Conservation (phyloP, 108 stramenopile species). For the Aurantiochytrium sp. region DNA sequence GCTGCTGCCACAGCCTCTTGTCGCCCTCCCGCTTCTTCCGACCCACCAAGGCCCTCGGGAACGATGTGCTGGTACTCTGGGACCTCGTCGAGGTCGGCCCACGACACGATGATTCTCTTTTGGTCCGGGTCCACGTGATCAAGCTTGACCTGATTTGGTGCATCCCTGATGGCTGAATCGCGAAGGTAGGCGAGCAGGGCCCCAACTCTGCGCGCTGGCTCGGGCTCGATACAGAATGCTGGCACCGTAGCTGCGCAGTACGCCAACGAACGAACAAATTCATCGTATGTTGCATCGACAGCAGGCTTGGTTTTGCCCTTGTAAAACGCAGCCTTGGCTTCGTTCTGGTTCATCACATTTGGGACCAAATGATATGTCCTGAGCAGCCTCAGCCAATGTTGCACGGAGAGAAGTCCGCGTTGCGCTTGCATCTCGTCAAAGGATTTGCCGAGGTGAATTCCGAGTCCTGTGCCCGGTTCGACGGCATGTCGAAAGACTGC, state of each 20-base stretch:
- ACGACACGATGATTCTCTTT: neutral
- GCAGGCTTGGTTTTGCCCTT: neutral
- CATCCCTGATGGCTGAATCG: neutral
- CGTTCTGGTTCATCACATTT: neutral
- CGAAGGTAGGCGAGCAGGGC: neutral
- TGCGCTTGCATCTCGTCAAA: neutral
- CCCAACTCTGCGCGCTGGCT: neutral
- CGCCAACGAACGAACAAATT: neutral
- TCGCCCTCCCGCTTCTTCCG: neutral
- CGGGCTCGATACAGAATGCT: neutral
- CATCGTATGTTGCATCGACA: neutral
- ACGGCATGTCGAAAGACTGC: neutral
- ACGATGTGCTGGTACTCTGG: neutral
- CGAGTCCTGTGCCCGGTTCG: neutral
- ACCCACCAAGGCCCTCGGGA: neutral
- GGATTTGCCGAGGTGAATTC: neutral
- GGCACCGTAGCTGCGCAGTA: neutral
- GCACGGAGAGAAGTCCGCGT: neutral
- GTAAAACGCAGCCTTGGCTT: slow-evolving; percentile 2
- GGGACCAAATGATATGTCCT: neutral
- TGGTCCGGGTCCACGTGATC: neutral
- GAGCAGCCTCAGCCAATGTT: neutral
- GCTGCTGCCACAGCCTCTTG: neutral
- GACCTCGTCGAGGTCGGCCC: neutral
- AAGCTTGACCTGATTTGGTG: neutral